Percentiles rank a stretch among this genome's conserved stretches.
These are phyloP conservation scores for Chionographis japonica DNA, from an alignment of 106 monocot genomes.

Conservation along the genomic window DNA sequence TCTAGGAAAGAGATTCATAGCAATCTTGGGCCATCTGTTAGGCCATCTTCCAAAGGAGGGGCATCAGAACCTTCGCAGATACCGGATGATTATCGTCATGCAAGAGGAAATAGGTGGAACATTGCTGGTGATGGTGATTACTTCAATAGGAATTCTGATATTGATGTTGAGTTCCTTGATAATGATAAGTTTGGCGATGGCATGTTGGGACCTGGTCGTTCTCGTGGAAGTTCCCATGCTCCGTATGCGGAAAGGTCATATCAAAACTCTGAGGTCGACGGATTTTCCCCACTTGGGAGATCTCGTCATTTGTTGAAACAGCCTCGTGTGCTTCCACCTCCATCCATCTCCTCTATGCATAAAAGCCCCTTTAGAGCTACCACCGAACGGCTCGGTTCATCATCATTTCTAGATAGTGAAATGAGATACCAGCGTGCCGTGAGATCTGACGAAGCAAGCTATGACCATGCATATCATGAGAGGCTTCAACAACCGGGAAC, in stretches of 20 bases:
- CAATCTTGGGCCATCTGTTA: slow-evolving; percentile 18
- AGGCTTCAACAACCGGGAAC: slow-evolving; percentile 20
- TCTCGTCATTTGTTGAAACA: slow-evolving; percentile 63
- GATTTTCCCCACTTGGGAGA: slow-evolving; percentile 50
- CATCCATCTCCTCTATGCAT: slow-evolving; percentile 46
- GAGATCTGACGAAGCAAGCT: slow-evolving; percentile 22
- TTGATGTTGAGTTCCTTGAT: slow-evolving; percentile 50
- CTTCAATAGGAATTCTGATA: slow-evolving; percentile 31
- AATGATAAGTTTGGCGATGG: slow-evolving; percentile 54
- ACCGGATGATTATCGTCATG: slow-evolving; percentile 28
- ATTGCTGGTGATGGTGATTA: slow-evolving; percentile 28
- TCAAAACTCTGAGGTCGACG: slow-evolving; percentile 51
- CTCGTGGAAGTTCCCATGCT: slow-evolving; percentile 30
- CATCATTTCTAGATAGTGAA: slow-evolving; percentile 27
- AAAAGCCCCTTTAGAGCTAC: slow-evolving; percentile 34
- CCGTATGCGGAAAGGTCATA: slow-evolving; percentile 38
- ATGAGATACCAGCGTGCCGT: slow-evolving; percentile 10
- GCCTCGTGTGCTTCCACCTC: slow-evolving; percentile 89
- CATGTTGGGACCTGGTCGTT: slow-evolving; percentile 40
- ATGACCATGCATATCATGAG: slow-evolving; percentile 34
- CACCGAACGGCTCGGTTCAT: slow-evolving; percentile 19
- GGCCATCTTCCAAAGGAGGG: slow-evolving; percentile 42
- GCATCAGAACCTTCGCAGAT: slow-evolving; percentile 22
- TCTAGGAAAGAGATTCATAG: slow-evolving; percentile 37
- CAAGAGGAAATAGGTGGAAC: slow-evolving; percentile 47